A percentile compares a stretch with the other conserved stretches of the same genome.
Evolutionary conservation across 192 early-diverging fungal species (phyloP).

Genomic region (Anaeromyces robustus): DNA sequence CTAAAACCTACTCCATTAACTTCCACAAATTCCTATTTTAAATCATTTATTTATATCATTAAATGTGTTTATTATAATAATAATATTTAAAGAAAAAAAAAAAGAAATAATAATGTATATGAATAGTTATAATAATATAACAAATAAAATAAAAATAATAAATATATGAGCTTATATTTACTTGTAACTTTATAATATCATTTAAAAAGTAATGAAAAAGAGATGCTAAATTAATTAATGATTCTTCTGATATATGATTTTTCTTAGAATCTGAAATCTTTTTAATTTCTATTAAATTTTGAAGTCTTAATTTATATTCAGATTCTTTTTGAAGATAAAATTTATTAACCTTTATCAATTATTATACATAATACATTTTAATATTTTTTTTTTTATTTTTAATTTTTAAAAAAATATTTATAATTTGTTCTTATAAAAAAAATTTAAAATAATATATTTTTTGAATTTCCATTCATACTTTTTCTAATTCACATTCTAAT

Average conservation of each 20-base stretch:
- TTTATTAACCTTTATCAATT: not conserved
- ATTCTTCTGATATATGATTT: not conserved
- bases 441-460: too few relatives aligned
- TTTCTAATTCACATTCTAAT: slow-evolving; percentile 93
- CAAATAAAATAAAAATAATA: too few relatives aligned
- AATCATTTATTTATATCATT: not conserved
- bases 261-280: not conserved
- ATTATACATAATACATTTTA: not conserved
- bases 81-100: not conserved
- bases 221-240: not conserved
- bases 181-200: slow-evolving; percentile 90
- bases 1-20: slow-evolving; percentile 91
- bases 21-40: slow-evolving; percentile 78
- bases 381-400: too few relatives aligned
- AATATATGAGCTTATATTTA: too few relatives aligned
- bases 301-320: not conserved
- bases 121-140: too few relatives aligned
- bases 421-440: too few relatives aligned
- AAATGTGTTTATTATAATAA: not conserved
- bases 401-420: too few relatives aligned
- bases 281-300: not conserved
- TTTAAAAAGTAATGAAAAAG: slow-evolving; percentile 9
- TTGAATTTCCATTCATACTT: slow-evolving; percentile 48
- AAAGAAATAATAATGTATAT: too few relatives aligned
- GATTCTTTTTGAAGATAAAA: not conserved